Conservation (phyloP, 2,329 filamentous ascomycete species). For the Epichloe gansuensis region DNA sequence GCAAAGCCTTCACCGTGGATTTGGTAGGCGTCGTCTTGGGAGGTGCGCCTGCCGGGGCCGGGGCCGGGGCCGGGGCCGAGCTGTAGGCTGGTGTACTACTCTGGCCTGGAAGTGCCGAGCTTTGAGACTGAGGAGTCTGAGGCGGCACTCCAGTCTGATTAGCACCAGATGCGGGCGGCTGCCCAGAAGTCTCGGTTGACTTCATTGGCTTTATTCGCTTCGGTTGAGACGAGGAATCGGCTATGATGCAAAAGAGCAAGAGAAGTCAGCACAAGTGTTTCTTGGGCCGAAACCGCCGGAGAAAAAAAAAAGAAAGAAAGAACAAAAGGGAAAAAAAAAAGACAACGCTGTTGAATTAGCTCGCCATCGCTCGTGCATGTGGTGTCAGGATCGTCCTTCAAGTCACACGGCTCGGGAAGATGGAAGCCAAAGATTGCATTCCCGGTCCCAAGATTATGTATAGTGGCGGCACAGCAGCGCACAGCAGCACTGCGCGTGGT, state of each 20-base stretch:
- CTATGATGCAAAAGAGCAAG: conserved; percentile 17
- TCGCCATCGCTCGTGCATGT: conserved; percentile 1
- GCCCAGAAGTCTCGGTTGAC: conserved; percentile 44
- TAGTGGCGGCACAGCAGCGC: conserved; percentile 7
- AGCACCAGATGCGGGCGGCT: conserved; percentile 33
- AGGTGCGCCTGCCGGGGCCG: conserved; percentile 38
- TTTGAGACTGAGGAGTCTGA: conserved; percentile 42
- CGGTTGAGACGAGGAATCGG: conserved; percentile 32
- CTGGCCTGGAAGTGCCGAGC: conserved; percentile 31
- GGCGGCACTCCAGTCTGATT: conserved; percentile 32
- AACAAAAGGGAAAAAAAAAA: neutral
- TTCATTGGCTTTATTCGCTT: conserved; percentile 54
- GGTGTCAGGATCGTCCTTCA: neutral
- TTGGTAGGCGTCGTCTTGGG: conserved; percentile 73
- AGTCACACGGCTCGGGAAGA: conserved; percentile 2
- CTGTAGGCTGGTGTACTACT: conserved; percentile 26
- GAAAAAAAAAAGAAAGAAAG: neutral
- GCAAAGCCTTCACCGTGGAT: conserved; percentile 79
- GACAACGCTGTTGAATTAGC: neutral
- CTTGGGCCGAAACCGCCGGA: neutral
- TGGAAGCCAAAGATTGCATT: conserved; percentile 1
- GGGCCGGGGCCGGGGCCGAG: conserved; percentile 23
- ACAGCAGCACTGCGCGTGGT: conserved; percentile 6
- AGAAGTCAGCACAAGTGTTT: neutral
- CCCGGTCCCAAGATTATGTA: neutral